Evolutionary conservation across 2,329 filamentous ascomycete genomes (phyloP).

Genomic region (Exophiala spinifera): DNA sequence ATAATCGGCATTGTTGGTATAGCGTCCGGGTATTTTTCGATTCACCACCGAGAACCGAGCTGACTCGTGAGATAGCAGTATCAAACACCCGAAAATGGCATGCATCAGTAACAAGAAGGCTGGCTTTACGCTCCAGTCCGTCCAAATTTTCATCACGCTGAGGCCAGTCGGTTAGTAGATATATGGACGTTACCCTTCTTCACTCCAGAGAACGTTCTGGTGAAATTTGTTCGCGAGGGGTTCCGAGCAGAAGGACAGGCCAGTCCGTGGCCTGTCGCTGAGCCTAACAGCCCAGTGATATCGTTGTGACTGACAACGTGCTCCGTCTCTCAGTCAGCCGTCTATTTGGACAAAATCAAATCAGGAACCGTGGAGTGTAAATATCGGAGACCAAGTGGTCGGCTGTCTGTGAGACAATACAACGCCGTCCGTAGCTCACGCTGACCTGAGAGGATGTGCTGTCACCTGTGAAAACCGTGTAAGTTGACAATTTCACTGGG

Average conservation of each 20-base stretch:
- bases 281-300: conserved; percentile 45
- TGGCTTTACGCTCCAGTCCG: conserved; percentile 51
- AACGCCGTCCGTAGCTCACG: conserved; percentile 44
- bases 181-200: conserved; percentile 60
- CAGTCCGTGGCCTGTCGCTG: conserved; percentile 52
- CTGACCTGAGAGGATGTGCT: conserved; percentile 46
- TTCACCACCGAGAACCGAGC: conserved; percentile 27
- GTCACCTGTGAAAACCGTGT: no score
- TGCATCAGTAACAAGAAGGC: conserved; percentile 39
- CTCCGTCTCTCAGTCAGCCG: conserved; percentile 38
- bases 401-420: conserved; percentile 32
- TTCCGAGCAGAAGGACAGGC: conserved; percentile 54
- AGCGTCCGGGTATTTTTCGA: no score
- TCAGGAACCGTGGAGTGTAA: conserved; percentile 56
- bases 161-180: conserved; percentile 57
- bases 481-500: no score
- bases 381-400: conserved; percentile 45
- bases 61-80: conserved; percentile 33
- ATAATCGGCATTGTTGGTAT: no score
- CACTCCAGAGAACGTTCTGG: conserved; percentile 54
- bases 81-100: conserved; percentile 38
- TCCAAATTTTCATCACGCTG: conserved; percentile 55
- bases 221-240: conserved; percentile 53
- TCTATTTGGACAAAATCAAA: conserved; percentile 50
- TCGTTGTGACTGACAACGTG: conserved; percentile 4